A percentile compares a stretch with the other conserved stretches of the same genome.
Evolutionary conservation across 2,329 filamentous ascomycete genomes (phyloP).

Genomic region (Penicillium oxalicum): DNA sequence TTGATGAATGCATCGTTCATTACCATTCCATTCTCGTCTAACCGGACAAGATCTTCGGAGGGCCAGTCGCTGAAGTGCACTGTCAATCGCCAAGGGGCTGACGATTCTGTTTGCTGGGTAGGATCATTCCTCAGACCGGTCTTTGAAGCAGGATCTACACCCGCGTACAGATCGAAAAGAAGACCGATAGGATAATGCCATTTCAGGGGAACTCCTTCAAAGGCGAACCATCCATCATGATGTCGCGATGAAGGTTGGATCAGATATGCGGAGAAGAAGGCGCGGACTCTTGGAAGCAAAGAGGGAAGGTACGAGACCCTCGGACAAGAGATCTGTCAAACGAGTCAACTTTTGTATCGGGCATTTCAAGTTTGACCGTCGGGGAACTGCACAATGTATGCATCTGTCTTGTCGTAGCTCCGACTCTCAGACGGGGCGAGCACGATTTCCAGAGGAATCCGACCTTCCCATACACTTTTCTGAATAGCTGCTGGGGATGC

Average conservation of each 20-base stretch:
- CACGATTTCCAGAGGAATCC: constrained; percentile 54
- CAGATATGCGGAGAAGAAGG: constrained; percentile 55
- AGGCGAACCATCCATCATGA: constrained; percentile 58
- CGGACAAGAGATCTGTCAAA: constrained; percentile 51
- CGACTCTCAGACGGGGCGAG: constrained; percentile 56
- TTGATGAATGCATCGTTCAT: constrained; percentile 64
- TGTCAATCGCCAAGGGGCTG: constrained; percentile 57
- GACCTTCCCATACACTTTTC: constrained; percentile 53
- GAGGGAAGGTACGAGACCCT: constrained; percentile 65
- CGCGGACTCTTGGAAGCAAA: constrained; percentile 55
- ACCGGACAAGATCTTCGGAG: constrained; percentile 51
- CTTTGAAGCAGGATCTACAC: constrained; percentile 43
- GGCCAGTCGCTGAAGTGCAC: constrained; percentile 58
- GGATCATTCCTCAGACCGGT: constrained; percentile 16
- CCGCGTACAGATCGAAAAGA: constrained; percentile 63
- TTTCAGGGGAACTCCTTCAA: constrained; percentile 62
- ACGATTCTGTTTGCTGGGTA: constrained; percentile 10
- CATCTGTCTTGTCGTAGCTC: constrained; percentile 54
- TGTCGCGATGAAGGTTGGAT: constrained; percentile 52
- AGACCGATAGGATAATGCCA: constrained; percentile 67
- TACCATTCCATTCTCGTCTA: constrained; percentile 50
- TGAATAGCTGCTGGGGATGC: constrained; percentile 30
- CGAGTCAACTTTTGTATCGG: neutral
- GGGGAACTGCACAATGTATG: constrained; percentile 57
- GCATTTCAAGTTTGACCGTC: neutral